These are phyloP conservation scores for Macrotyloma uniflorum DNA, from an alignment of 306 rosid species.

Conservation along the genomic window DNA sequence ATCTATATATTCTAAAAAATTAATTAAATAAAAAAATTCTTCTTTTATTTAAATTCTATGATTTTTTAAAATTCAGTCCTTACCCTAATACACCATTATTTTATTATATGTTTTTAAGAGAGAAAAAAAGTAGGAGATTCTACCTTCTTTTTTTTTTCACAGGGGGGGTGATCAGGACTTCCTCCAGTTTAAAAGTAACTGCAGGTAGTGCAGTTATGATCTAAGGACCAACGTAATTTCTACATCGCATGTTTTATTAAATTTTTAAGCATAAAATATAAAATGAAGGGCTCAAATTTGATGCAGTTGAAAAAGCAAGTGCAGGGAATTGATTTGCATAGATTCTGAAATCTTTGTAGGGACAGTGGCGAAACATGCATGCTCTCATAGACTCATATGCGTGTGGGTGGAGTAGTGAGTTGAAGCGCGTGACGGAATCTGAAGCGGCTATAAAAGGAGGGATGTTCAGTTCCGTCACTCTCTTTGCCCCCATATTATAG, in stretches of 20 bases:
- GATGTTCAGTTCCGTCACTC: neutral
- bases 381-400: neutral
- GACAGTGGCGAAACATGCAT: neutral
- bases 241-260: no score
- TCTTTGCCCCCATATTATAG: conserved; percentile 5
- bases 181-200: no score
- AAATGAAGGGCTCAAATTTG: neutral
- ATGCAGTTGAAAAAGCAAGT: neutral
- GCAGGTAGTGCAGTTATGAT: no score
- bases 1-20: no score
- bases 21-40: no score
- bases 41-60: no score
- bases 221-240: neutral
- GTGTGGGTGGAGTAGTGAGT: neutral
- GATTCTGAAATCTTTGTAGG: neutral
- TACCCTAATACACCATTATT: no score
- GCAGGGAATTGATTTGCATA: neutral
- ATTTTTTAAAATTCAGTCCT: no score
- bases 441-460: conserved; percentile 2
- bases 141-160: rapidly evolving
- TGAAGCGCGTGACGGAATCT: conserved; percentile 38
- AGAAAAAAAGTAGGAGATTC: no score
- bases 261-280: no score
- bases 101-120: neutral
- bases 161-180: no score